Conservation (phyloP, 1,139 yeast species). For the Taphrina deformans region DNA sequence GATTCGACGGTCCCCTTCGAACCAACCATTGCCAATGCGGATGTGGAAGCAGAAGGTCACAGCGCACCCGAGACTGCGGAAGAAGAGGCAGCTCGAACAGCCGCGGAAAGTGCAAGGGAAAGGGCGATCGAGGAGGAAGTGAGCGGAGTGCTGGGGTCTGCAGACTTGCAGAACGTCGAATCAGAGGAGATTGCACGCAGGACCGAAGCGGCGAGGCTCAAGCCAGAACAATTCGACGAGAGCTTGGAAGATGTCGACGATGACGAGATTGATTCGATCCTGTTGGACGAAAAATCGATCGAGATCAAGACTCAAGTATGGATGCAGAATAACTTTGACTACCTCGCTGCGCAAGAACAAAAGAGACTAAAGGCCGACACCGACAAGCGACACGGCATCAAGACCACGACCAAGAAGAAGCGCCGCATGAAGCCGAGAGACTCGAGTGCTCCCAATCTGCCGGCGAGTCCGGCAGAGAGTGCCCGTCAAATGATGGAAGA, state of each 20-base stretch:
- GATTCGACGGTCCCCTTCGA: slow-evolving; percentile 37
- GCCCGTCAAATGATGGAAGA: slow-evolving; percentile 68
- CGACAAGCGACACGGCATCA: slow-evolving; percentile 56
- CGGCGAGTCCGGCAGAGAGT: slow-evolving; percentile 69
- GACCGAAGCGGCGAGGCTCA: slow-evolving; percentile 43
- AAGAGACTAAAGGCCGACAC: slow-evolving; percentile 83
- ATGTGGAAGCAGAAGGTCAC: neutral
- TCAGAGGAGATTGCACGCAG: slow-evolving; percentile 35
- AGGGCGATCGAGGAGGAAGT: slow-evolving; percentile 43
- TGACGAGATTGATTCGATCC: slow-evolving; percentile 62
- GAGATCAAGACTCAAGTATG: slow-evolving; percentile 74
- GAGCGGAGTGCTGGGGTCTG: slow-evolving; percentile 56
- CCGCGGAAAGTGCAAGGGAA: slow-evolving; percentile 15
- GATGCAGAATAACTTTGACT: slow-evolving; percentile 87
- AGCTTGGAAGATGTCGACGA: slow-evolving; percentile 78
- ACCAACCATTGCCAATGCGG: neutral
- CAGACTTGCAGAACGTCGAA: slow-evolving; percentile 42
- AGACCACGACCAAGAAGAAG: slow-evolving; percentile 43
- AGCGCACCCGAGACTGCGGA: neutral
- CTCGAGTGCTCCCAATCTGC: slow-evolving; percentile 48
- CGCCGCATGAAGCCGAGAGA: slow-evolving; percentile 42
- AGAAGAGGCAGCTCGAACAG: neutral
- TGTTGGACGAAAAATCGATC: slow-evolving; percentile 68
- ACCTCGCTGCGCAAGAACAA: slow-evolving; percentile 77
- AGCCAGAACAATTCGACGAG: slow-evolving; percentile 55